These are phyloP conservation scores for Elaphomyces granulatus DNA, from an alignment of 495 filamentous ascomycete genomes.

Conservation along the genomic window DNA sequence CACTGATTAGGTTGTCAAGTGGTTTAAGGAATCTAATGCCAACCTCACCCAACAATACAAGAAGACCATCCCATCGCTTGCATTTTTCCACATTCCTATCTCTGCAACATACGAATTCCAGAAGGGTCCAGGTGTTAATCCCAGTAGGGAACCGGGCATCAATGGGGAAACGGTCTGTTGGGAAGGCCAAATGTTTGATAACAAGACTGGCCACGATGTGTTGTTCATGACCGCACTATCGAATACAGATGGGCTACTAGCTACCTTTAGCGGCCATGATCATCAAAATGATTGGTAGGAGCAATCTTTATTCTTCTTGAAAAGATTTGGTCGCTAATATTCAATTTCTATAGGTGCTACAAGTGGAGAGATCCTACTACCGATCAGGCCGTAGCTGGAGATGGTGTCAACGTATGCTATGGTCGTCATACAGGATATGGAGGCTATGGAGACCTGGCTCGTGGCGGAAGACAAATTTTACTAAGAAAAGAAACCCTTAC, in stretches of 20 bases:
- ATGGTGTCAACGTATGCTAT: conserved; percentile 44
- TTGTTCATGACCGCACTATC: conserved; percentile 52
- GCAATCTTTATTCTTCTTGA: neutral
- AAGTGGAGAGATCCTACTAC: conserved; percentile 22
- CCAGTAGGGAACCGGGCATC: conserved; percentile 42
- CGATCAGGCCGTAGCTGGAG: conserved; percentile 21
- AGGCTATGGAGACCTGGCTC: conserved; percentile 50
- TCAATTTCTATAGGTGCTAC: conserved; percentile 16
- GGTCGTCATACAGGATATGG: conserved; percentile 59
- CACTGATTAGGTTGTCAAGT: conserved; percentile 42
- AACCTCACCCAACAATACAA: conserved; percentile 28
- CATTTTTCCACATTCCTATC: conserved; percentile 60
- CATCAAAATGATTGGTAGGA: conserved; percentile 53
- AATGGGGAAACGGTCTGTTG: no score
- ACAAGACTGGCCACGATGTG: conserved; percentile 38
- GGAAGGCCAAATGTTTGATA: no score
- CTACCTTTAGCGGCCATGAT: conserved; percentile 54
- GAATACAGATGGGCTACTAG: conserved; percentile 41
- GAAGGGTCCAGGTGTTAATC: conserved; percentile 21
- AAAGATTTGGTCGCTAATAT: neutral
- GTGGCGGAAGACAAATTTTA: conserved; percentile 44
- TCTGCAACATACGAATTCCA: conserved; percentile 42
- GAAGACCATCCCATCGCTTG: conserved; percentile 43
- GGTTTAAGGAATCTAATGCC: conserved; percentile 41
- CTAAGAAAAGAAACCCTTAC: conserved; percentile 25